A percentile compares a stretch with the other conserved stretches of the same genome.
phyloP scores from a whole-genome alignment of 768 basidiomycete species.

The Lactifluus pinguis region DNA sequence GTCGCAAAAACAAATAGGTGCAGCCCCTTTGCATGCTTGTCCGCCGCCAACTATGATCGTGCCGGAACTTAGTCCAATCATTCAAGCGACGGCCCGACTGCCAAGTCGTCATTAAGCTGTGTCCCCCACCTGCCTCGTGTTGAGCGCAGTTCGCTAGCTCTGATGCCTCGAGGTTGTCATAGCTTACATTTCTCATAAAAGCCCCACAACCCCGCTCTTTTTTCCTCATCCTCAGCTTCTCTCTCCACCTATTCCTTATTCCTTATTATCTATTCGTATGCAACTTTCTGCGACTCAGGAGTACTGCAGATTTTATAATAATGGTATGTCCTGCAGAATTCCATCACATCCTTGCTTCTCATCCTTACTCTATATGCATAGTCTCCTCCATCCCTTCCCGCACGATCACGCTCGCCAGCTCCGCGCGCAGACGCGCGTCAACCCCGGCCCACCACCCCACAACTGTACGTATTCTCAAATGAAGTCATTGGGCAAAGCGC shows the following conservation, averaged over 20 bases:
- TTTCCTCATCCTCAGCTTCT: background rate
- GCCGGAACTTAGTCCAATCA: background rate
- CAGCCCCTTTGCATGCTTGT: background rate
- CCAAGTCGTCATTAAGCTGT: background rate
- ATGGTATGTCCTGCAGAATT: constrained; percentile 2
- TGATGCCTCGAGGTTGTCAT: background rate
- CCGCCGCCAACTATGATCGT: background rate
- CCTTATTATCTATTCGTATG: constrained; percentile 10
- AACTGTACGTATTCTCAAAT: background rate
- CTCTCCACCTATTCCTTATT: background rate
- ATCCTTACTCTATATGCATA: background rate
- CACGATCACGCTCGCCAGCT: constrained; percentile 6
- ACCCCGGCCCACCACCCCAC: constrained; percentile 1
- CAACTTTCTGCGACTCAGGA: background rate
- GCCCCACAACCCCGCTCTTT: background rate
- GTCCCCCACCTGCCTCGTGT: background rate
- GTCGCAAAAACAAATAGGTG: background rate
- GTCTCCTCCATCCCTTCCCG: constrained; percentile 6
- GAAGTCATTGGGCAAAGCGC: background rate
- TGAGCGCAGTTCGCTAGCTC: background rate
- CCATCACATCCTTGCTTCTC: background rate
- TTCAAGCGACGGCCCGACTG: background rate
- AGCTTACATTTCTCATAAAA: background rate
- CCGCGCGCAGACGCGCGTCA: background rate
- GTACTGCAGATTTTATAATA: background rate